Percentiles rank a stretch among this genome's conserved stretches.
phyloP scores from a whole-genome alignment of 1,139 yeast genomes.

The Arxiozyma heterogenica region DNA sequence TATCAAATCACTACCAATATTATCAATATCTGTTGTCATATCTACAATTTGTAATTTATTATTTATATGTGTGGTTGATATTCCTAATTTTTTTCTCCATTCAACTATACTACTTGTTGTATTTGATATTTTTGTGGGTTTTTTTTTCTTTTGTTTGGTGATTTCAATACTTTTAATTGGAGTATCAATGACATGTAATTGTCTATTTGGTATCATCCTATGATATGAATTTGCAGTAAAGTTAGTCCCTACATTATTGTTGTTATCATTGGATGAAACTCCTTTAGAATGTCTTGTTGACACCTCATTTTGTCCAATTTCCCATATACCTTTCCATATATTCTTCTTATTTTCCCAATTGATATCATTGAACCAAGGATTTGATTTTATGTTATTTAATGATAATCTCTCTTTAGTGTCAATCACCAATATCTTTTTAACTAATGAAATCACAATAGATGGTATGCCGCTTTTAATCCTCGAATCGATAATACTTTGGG shows the following conservation, averaged over 20 bases:
- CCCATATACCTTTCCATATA: slow-evolving; percentile 51
- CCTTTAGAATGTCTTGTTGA: not conserved
- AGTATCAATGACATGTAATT: slow-evolving; percentile 23
- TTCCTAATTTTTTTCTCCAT: slow-evolving; percentile 30
- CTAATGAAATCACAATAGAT: slow-evolving; percentile 44
- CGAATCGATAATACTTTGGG: slow-evolving; percentile 1
- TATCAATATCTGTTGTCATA: slow-evolving; percentile 3
- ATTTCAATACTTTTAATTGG: slow-evolving; percentile 24
- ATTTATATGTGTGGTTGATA: slow-evolving; percentile 8
- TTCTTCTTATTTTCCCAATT: slow-evolving; percentile 55
- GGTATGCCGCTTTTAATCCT: slow-evolving; percentile 15
- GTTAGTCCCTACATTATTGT: not conserved
- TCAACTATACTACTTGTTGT: slow-evolving; percentile 31
- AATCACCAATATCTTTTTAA: slow-evolving; percentile 44
- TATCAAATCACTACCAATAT: slow-evolving; percentile 2
- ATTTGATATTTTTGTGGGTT: slow-evolving; percentile 23
- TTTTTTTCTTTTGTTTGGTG: slow-evolving; percentile 23
- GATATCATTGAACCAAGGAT: slow-evolving; percentile 60
- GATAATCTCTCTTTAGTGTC: slow-evolving; percentile 62
- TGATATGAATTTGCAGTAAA: slow-evolving; percentile 3
- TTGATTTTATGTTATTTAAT: slow-evolving; percentile 56
- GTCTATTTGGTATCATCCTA: slow-evolving; percentile 12
- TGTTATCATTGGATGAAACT: not conserved
- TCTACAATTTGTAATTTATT: slow-evolving; percentile 2
- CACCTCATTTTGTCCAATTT: slow-evolving; percentile 9